Conservation (phyloP, 805 yeast species). For the Wickerhamiella hasegawae region DNA sequence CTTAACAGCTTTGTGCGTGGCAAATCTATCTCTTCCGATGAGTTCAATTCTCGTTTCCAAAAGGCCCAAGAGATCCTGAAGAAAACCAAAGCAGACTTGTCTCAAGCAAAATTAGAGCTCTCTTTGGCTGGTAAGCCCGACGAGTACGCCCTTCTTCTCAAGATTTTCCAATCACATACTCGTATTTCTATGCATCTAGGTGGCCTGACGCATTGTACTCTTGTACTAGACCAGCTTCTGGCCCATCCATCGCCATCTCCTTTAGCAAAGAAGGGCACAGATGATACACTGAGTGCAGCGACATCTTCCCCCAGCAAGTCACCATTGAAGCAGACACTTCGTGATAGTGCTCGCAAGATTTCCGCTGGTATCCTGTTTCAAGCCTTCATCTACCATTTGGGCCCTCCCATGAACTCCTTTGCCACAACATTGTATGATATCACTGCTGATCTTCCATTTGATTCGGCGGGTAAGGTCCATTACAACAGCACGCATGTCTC, state of each 20-base stretch:
- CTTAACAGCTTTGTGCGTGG: constrained; percentile 36
- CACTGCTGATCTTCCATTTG: constrained; percentile 38
- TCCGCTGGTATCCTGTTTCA: constrained; percentile 35
- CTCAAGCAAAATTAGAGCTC: constrained; percentile 51
- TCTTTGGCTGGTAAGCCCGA: constrained; percentile 35
- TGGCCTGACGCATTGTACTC: constrained; percentile 52
- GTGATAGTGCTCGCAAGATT: neutral
- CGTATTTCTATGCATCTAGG: constrained; percentile 41
- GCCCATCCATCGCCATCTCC: constrained; percentile 11
- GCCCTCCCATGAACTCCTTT: constrained; percentile 58
- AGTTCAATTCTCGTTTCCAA: constrained; percentile 19
- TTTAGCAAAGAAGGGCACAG: neutral
- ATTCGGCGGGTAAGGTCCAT: constrained; percentile 21
- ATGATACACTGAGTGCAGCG: neutral
- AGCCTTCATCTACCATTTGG: constrained; percentile 47
- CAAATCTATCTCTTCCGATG: constrained; percentile 25
- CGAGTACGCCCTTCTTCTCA: constrained; percentile 31
- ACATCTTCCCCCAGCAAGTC: neutral
- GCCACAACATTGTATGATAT: constrained; percentile 48
- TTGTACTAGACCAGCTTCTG: constrained; percentile 45
- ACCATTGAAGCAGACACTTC: no score
- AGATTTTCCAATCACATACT: constrained; percentile 27
- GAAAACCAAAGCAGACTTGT: constrained; percentile 27
- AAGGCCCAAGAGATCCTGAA: constrained; percentile 26
- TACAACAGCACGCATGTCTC: constrained; percentile 27